phyloP scores from a whole-genome alignment of 129 eudicot genomes.

The Calendula officinalis region DNA sequence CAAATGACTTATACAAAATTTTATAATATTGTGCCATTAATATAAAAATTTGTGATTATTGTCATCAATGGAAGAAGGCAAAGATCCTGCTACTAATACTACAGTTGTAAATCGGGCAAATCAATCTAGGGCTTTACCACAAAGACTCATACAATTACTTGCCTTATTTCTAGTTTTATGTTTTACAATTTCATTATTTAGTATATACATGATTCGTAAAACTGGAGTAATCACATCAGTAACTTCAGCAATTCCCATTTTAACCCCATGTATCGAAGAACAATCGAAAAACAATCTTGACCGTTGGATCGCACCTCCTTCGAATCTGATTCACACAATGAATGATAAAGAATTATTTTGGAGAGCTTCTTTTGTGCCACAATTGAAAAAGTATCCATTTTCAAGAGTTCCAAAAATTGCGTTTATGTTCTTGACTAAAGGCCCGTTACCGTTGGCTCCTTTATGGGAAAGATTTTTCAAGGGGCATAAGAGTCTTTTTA shows the following conservation, averaged over 20 bases:
- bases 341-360: constrained; percentile 75
- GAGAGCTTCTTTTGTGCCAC: constrained; percentile 80
- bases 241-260: constrained; percentile 41
- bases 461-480: constrained; percentile 94
- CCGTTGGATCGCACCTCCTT: constrained; percentile 64
- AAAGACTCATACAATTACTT: constrained; percentile 57
- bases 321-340: constrained; percentile 68
- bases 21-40: constrained; percentile 19
- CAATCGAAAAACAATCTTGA: constrained; percentile 37
- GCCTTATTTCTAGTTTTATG: constrained; percentile 60
- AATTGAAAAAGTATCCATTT: constrained; percentile 66
- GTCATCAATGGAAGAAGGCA: constrained; percentile 68
- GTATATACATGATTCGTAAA: constrained; percentile 60
- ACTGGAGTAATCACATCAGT: constrained; percentile 48
- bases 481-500: constrained; percentile 60
- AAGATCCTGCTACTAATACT: constrained; percentile 47
- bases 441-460: constrained; percentile 89
- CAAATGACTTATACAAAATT: constrained; percentile 18
- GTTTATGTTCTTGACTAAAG: constrained; percentile 97
- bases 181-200: constrained; percentile 55
- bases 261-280: constrained; percentile 43
- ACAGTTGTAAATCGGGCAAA: constrained; percentile 39
- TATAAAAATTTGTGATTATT: constrained; percentile 23
- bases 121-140: constrained; percentile 78
- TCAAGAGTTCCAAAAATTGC: constrained; percentile 83